Evolutionary conservation across 1,284 basidiomycete species (phyloP), one percentile per base, ranked within the genome.

Genomic region (Pseudozyma flocculosa): DNA sequence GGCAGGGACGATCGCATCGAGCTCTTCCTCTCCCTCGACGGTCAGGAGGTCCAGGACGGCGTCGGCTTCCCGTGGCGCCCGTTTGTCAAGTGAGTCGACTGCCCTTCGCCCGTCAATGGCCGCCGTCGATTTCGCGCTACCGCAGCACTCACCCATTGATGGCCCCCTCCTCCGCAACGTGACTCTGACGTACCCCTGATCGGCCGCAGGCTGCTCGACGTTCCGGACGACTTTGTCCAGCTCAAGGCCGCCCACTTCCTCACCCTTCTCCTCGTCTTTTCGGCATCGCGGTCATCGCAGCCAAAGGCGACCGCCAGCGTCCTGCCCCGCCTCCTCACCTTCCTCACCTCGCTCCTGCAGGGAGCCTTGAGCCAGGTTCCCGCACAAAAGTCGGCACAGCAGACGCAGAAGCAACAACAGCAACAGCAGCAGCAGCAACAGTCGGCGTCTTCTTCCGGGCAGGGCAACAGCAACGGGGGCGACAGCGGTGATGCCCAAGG

Each of bases 191-290:
- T n/a, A 30, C 23, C 21, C 23, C 18, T 15, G 23, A 3, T 22
- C 17, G 30, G 30, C 30, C 39, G 22, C 58, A 92, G 90, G 67
- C 84, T 87, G 37, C 81, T 97, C 43, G 88, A 91, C 37, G 86
- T 88, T 34, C 87, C 88, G 67, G 94, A 98, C 76, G 91, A 95
- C 76, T 96, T 95, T 69, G 87, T 91, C 24, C 90, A 93, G 70
- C 83, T 96, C 57, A 95, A 93, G 76, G 84, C 88, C 22, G 84
- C 89, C 0, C 89, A 94, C 72, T 89, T 97, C 68, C 82, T 96
- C 43, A 90, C 92, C 1, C 83, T 92, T 19, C 83, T 97, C 23
- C 84, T 96, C 46, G 61, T 73, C 34, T 70, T 61, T 21, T 65
- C 66, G 3, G 54, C 63, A 8, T 46, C 37, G 15, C 51, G 41